Conservation (phyloP, 305 asterid genomes). For the Andrographis paniculata region DNA sequence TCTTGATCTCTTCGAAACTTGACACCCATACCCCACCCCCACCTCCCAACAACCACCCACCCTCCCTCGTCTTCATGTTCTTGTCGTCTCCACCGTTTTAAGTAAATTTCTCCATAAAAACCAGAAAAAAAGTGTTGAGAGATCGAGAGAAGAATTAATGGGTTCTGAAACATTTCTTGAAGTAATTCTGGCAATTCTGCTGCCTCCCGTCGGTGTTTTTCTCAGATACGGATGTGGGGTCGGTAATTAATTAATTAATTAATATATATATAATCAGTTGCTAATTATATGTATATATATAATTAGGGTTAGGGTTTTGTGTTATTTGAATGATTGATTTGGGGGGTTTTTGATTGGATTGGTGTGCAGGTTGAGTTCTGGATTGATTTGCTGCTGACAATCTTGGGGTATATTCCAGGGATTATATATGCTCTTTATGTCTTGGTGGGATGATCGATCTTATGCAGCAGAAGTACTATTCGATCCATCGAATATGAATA, state of each 20-base stretch:
- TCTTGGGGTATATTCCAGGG: conserved; percentile 10
- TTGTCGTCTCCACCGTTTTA: neutral
- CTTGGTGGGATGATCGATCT: neutral
- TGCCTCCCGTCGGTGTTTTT: conserved; percentile 14
- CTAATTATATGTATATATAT: neutral
- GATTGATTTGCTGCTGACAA: conserved; percentile 5
- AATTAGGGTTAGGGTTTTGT: neutral
- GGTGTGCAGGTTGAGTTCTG: conserved; percentile 10
- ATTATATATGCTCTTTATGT: conserved; percentile 8
- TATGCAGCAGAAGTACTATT: no score
- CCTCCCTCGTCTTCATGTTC: neutral
- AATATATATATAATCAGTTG: no score
- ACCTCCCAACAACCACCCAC: neutral
- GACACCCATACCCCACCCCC: neutral
- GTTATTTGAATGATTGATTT: neutral
- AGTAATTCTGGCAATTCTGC: conserved; percentile 11
- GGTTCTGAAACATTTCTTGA: conserved; percentile 11
- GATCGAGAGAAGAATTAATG: neutral
- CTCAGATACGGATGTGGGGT: conserved; percentile 14
- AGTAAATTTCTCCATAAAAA: no score
- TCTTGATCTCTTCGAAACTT: neutral
- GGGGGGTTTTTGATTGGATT: no score
- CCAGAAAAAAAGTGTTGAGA: no score
- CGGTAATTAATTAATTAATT: no score
- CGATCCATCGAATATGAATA: no score